Base-by-base conservation (phyloP, 2,329 filamentous ascomycete species). In the Exophiala sideris region DNA sequence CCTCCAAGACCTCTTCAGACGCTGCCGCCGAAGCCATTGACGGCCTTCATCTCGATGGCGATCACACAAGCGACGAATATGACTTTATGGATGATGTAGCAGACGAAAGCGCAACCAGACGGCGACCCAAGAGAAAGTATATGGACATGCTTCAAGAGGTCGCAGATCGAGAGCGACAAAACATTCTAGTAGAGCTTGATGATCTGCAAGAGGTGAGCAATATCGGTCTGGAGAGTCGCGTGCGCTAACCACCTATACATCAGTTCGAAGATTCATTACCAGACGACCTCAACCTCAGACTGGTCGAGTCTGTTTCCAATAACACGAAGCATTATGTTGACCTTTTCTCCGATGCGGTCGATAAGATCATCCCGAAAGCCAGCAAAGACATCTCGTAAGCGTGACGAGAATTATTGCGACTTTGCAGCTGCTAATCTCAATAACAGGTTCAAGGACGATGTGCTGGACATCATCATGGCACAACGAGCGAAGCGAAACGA, bases 261-360 rank as follows among this genome's bases (percentile, higher is more conserved):
- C 63, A 92, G 85, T 97, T 86, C 73, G 91, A 96, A 71, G 80
- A 84, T 61, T 79, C 84, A 24, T 72, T 85, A 18, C 83, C 84
- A 49, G 84, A 87, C 45, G 84, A 85, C 5, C 71, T 88, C 59
- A 84, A 86, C 63, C 77, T 97, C 45, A 74, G 71, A 59, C 68
- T 78, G 16, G 87, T 95, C 16, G 82, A 88, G 44, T 95, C 88
- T 1, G 88, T 99, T 65, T 89, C 94, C 74, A 81, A 80, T 63
- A 99, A 99, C 73, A 90, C 94, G 12, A 88, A 94, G 67, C 94
- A 96, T 71, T 99, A 99, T 68, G 86, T 97, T 62, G 94, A 99
- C 66, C 82, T 97, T 55, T 74, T 97, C 55, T 92, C 92, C 2
- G 81, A 87, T 62, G 94, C 94, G 6, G 85, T 96, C 41, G 94